Evolutionary conservation across 345 rosid genomes (phyloP).

Genomic region (Sonneratia alba): DNA sequence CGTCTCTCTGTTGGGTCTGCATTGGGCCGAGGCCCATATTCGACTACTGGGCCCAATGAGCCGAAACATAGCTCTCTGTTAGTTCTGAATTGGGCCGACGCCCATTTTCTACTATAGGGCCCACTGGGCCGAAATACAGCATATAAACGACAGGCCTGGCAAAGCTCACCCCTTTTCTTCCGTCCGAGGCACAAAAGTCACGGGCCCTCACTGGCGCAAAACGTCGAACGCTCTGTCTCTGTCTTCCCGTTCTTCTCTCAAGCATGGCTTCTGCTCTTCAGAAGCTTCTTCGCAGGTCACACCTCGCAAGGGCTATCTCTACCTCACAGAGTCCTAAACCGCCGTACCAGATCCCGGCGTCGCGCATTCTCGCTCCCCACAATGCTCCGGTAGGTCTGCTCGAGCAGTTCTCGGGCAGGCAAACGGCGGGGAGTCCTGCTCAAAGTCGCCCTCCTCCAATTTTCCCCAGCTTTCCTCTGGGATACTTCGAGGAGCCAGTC

Average conservation of each 20-base stretch:
- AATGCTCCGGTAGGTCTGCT: not conserved
- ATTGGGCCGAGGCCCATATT: not conserved
- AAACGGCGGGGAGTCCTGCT: conserved; percentile 6
- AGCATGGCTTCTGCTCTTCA: conserved; percentile 17
- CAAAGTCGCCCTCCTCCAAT: conserved; percentile 6
- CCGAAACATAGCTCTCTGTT: too few species aligned
- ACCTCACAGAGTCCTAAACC: conserved; percentile 7
- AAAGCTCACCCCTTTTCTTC: not conserved
- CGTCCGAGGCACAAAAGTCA: not conserved
- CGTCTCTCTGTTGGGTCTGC: not conserved
- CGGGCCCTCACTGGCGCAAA: not conserved
- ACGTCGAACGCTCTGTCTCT: conserved; percentile 1
- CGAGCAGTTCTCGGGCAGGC: conserved; percentile 6
- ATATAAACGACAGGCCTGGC: not conserved
- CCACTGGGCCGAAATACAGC: not conserved
- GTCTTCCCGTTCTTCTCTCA: not conserved
- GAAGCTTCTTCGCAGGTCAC: conserved; percentile 15
- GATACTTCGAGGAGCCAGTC: conserved; percentile 18
- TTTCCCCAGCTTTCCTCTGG: conserved; percentile 37
- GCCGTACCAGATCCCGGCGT: not conserved
- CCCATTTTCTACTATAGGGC: not conserved
- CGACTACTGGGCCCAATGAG: not conserved
- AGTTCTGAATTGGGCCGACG: too few species aligned
- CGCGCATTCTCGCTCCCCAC: not conserved
- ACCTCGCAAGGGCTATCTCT: conserved; percentile 2